Base-by-base conservation (phyloP, 768 basidiomycete genomes). In the Suillus variegatus region DNA sequence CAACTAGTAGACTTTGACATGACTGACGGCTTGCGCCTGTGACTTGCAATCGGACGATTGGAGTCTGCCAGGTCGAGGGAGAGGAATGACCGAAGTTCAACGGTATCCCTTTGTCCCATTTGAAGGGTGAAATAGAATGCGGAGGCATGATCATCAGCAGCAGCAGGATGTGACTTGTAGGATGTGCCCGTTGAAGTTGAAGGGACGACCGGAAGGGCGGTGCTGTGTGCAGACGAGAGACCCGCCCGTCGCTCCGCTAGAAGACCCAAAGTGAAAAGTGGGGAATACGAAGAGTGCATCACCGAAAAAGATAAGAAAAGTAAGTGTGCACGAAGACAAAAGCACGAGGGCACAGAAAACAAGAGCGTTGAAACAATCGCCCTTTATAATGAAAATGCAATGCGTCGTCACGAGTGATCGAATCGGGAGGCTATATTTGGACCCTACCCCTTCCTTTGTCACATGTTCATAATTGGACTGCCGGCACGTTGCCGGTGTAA, bases 1-100 rank as follows among this genome's bases (percentile, higher is more conserved):
- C 76, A 76, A 46, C 72, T 76, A 18, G 76, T 76, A 44, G 73
- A 74, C 60, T 74, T 74, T 55, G 74, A 70, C 0, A 74, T 66
- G 35, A 69, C 66, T 2, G 77, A 78, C 49, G 72, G 70, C 62
- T 78, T 82, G 60, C 77, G 75, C 20, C 72, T 69, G 49, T 79
- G 72, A 35, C 78, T 79, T 54, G 81, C 81, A 3, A 81, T 76
- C 46, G 80, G 76, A 63, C 78, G 72, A 4, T 80, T 78, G 32
- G 81, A 79, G 73, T 87, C 86, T 46, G 88, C 89, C 5, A 89
- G 82, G 73, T 91, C 89, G 63, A 91, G 83, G 43, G 86, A 90
- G 60, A 91, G 83, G 73, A 90, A 90, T 3, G 89, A 90, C 49
- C 85, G 82, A 66, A 74, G 78, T 66, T 82, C 77, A 54, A 69